A percentile compares a stretch with the other conserved stretches of the same genome.
Conservation (phyloP, 345 rosid genomes). For the Gossypium arboreum region DNA sequence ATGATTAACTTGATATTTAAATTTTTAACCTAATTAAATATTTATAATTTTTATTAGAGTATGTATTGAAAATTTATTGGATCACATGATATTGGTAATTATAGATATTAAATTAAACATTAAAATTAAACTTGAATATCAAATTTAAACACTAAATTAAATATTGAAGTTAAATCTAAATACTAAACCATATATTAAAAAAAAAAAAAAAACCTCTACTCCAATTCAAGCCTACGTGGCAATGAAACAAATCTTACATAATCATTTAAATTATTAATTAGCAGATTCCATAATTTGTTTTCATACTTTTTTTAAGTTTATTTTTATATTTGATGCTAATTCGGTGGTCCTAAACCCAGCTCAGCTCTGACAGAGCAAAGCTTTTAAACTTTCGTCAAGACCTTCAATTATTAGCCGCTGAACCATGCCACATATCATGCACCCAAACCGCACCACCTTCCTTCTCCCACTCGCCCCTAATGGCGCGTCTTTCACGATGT, state of each 20-base stretch:
- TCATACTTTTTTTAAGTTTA: neutral
- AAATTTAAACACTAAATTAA: too few relatives aligned
- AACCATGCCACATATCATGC: slow-evolving; percentile 1
- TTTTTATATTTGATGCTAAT: neutral
- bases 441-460: slow-evolving; percentile 1
- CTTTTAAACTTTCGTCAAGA: neutral
- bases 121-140: too few relatives aligned
- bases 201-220: neutral
- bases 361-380: neutral
- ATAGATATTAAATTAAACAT: too few relatives aligned
- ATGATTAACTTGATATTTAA: too few relatives aligned
- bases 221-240: neutral
- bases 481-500: neutral
- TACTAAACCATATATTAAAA: too few relatives aligned
- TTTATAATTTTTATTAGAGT: too few relatives aligned
- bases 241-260: neutral
- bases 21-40: too few relatives aligned
- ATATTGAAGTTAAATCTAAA: too few relatives aligned
- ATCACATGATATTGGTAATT: accelerated
- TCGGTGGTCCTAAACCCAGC: neutral
- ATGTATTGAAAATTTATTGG: too few relatives aligned
- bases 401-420: neutral
- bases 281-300: neutral
- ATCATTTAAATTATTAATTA: neutral
- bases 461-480: neutral